Evolutionary conservation across 768 basidiomycete species (phyloP), one percentile per base, ranked within the genome.

Genomic region (Leccinum longicurvipes): DNA sequence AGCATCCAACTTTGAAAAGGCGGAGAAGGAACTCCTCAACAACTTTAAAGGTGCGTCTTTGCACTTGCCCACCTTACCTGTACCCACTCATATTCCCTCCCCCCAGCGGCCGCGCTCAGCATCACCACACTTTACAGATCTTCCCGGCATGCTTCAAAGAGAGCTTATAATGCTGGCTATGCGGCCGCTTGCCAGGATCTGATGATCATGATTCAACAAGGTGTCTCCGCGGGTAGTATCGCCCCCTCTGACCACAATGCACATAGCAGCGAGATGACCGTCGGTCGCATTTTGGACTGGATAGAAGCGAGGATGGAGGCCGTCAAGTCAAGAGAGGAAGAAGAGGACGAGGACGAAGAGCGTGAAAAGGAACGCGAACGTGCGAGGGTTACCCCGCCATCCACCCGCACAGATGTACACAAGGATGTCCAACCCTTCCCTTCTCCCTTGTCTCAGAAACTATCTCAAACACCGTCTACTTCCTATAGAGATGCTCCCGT

Each of bases 101-200:
- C 54, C 27, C 47, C 62, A 93, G 90, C 87, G 56, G 90, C 90
- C 59, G 91, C 90, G 1, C 75, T 91, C 50, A 89, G 88, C 71
- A 87, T 93, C 60, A 91, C 90, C 24, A 91, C 89, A 0, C 80
- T 93, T 32, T 93, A 91, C 70, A 83, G 88, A 61, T 89, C 89
- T 4, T 90, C 90, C 2, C 73, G 86, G 49, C 80, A 84, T 66
- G 84, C 85, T 12, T 87, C 89, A 6, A 91, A 91, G 70, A 79
- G 84, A 25, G 86, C 89, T 0, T 91, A 91, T 73, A 89, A 88
- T 64, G 80, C 86, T 8, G 91, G 90, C 4, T 93, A 93, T 62
- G 84, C 84, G 0, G 73, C 87, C 3, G 90, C 90, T 14, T 91
- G 90, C 62, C 83, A 86, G 65, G 90, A 93, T 73, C 74, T 92